Percentiles rank a stretch among this genome's conserved stretches.
phyloP scores from a whole-genome alignment of 1,139 yeast genomes.

The Candida labiduridarum region DNA sequence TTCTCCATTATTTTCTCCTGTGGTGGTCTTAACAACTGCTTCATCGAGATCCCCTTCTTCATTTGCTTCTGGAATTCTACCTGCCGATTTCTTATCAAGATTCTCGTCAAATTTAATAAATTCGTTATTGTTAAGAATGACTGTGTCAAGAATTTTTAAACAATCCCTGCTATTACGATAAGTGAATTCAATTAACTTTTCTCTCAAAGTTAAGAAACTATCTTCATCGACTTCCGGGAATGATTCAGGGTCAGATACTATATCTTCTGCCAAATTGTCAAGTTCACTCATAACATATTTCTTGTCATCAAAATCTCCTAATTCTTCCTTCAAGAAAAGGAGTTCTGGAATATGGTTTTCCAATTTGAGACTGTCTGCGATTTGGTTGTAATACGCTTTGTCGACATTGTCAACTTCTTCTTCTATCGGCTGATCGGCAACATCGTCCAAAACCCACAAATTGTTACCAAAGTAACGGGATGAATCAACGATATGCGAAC shows the following conservation, averaged over 20 bases:
- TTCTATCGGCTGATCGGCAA: conserved; percentile 7
- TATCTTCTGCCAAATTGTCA: conserved; percentile 2
- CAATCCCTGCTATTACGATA: conserved; percentile 10
- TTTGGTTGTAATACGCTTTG: too few relatives aligned
- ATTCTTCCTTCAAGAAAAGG: conserved; percentile 5
- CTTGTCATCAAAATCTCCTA: conserved; percentile 9
- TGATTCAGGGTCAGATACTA: conserved; percentile 1
- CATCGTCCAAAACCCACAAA: conserved; percentile 13
- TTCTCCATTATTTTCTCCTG: not conserved
- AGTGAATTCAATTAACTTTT: conserved; percentile 11
- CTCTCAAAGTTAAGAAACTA: conserved; percentile 9
- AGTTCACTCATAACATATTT: conserved; percentile 3
- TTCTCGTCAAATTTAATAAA: conserved; percentile 11
- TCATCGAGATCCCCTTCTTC: too few relatives aligned
- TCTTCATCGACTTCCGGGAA: conserved; percentile 6
- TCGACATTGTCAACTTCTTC: too few relatives aligned
- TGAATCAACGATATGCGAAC: not conserved
- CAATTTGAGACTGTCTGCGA: not conserved
- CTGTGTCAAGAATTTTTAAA: conserved; percentile 16
- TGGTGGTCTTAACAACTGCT: too few relatives aligned
- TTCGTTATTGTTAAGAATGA: conserved; percentile 12
- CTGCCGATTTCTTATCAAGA: not conserved
- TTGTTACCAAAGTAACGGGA: conserved; percentile 14
- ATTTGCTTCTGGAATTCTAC: not conserved
- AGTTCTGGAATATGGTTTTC: conserved; percentile 11